Base-by-base conservation (phyloP, 2,329 filamentous ascomycete species). In the Curvularia spicifera region DNA sequence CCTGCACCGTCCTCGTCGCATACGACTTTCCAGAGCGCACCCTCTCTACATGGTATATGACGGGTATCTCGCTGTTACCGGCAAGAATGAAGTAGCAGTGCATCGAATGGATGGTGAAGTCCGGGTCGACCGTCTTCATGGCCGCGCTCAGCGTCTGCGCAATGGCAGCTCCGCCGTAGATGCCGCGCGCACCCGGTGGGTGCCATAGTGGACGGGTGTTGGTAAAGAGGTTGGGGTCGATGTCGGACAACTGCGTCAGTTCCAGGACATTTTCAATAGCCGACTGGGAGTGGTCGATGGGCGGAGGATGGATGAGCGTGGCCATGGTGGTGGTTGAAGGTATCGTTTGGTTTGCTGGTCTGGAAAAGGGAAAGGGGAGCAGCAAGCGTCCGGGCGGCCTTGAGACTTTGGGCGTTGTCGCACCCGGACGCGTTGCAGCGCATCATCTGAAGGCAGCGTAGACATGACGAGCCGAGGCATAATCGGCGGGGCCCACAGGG, bases 21-120 rank as follows among this genome's bases (percentile, higher is more conserved):
- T 93, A 99, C 51, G 90, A 93, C 59, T 89, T 88, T 8, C 95
- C 95, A 74, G 96, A 92, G 54, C 95, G 89, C 47, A 99, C 92
- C 51, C 91, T 87, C 81, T 98, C 95, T 46, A 99, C 95, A 74
- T 97, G 91, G 81, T 97, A 98, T 61, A 97, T 84, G 65, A 98
- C 90, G 31, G 95, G 94, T 18, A 95, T 89, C 59, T 90, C 87
- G 12, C 87, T 84, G 72, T 94, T 91, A 28, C 95, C 95, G 4
- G 94, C 93, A 1, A 98, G 87, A 33, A 99, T 88, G 78, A 99
- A 99, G 82, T 98, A 99, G 85, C 95, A 98, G 84, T 99, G 95
- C 90, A 96, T 97, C 73, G 90, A 94, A 82, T 99, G 95, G 49
- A 95, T 87, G 59, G 88, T 85, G 78, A 97, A 97, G 74, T 91